Base-by-base conservation (phyloP, 2,329 filamentous ascomycete species). In the Tolypocladium pustulatum region DNA sequence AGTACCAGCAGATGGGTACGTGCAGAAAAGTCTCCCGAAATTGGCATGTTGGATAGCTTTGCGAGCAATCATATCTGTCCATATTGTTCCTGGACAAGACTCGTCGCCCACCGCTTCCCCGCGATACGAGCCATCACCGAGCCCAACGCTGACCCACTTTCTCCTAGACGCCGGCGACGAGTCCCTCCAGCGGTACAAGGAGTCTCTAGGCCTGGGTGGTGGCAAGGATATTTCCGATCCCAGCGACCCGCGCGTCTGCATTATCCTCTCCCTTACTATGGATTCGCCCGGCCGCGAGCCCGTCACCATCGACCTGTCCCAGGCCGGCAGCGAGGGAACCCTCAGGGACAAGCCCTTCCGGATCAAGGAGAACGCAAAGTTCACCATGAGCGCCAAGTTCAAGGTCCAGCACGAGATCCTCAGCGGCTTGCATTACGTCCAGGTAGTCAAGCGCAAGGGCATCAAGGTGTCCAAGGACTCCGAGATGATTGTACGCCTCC, bases 371-470 rank as follows among this genome's bases (percentile, higher is more conserved):
- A 91, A 91, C 58, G 85, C 88, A 66, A 88, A 85, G 67, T 99
- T 97, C 79, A 90, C 89, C 75, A 97, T 97, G 90, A 91, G 89
- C 72, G 92, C 89, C 60, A 84, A 85, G 62, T 99, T 97, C 82
- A 89, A 92, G 78, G 94, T 99, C 53, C 91, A 99, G 80, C 91
- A 97, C 73, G 89, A 97, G 76, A 93, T 99, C 65, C 83, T 97
- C 58, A 94, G 90, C 67, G 94, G 94, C 53, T 78, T 99, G 71
- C 95, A 97, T 78, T 99, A 97, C 74, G 84, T 99, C 59, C 94
- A 99, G 78, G 83, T 91, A 46, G 89, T 97, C 62, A 96, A 94
- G 82, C 83, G 92, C 67, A 91, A 91, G 81, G 89, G 90, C 58
- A 82, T 97, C 72, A 85, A 84, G 60, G 85, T 93, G 61, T 90